Conservation (phyloP, 441 rosid species). For the Arabidopsis lyrata region DNA sequence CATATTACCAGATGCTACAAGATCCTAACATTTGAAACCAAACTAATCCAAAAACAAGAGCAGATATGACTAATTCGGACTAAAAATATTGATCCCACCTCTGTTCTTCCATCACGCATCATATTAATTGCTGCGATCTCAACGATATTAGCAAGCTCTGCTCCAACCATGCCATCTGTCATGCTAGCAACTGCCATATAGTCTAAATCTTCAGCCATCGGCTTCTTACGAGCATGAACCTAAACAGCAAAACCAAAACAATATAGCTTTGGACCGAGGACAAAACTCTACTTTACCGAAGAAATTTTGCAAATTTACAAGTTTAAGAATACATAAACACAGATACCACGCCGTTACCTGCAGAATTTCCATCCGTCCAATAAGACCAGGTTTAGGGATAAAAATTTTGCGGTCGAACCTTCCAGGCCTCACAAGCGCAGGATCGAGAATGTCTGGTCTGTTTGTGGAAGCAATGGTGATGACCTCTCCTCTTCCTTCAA, state of each 20-base stretch:
- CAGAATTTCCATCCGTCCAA: slow-evolving; percentile 93
- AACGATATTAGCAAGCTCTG: slow-evolving; percentile 93
- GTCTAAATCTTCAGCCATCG: slow-evolving; percentile 97
- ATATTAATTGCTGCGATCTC: slow-evolving; percentile 94
- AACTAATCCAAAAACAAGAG: background rate
- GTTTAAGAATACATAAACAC: background rate
- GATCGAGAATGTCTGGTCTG: slow-evolving; percentile 95
- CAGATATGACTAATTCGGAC: background rate
- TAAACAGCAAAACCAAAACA: slow-evolving; percentile 34
- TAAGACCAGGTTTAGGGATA: slow-evolving; percentile 90
- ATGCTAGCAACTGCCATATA: slow-evolving; percentile 90
- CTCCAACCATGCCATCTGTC: slow-evolving; percentile 99
- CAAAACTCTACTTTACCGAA: slow-evolving; percentile 7
- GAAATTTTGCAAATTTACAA: background rate
- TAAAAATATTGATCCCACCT: slow-evolving; percentile 54
- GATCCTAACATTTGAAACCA: slow-evolving; percentile 14
- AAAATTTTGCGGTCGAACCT: slow-evolving; percentile 85
- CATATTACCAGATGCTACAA: slow-evolving; percentile 7
- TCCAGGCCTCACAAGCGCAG: slow-evolving; percentile 96
- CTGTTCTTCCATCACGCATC: slow-evolving; percentile 95
- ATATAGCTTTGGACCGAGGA: slow-evolving; percentile 9
- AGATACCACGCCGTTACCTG: slow-evolving; percentile 53
- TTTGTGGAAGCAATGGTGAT: slow-evolving; percentile 96
- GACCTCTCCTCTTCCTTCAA: slow-evolving; percentile 97
- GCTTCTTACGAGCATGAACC: slow-evolving; percentile 98